Evolutionary conservation across 495 filamentous ascomycete species (phyloP), one percentile per base, ranked within the genome.

Genomic region (Neurospora cerealis): DNA sequence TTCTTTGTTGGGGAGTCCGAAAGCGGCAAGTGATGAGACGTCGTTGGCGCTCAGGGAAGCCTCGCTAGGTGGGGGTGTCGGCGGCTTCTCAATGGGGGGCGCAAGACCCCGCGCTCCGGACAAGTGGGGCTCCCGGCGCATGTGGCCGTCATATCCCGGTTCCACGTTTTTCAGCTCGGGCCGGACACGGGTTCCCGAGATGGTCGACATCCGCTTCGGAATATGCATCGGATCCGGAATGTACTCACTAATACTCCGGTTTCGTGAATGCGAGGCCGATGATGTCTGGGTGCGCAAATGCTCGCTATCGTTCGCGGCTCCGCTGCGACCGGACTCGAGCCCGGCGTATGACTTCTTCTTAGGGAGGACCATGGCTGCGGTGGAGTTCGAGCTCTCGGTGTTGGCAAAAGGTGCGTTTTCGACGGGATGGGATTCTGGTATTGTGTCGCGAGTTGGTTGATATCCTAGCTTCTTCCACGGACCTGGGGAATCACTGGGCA

Each of bases 171-270:
- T 82, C 37, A 84, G 84, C 71, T 86, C 84, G 71, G 69, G 80
- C 75, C 80, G 87, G 78, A 74, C 83, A 78, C 75, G 83, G 71
- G 87, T 83, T 0, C 88, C 89, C 10, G 91, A 91, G 36, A 96
- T 89, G 1, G 91, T 93, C 71, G 93, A 87, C 70, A 92, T 90
- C 32, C 94, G 88, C 74, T 90, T 91, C 0, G 90, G 85, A 69
- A 92, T 86, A 34, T 88, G 85, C 69, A 91, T 84, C 5, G 88
- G 84, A 46, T 93, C 91, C 15, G 94, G 93, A 11, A 90, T 86
- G 80, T 96, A 96, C 75, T 97, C 94, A 81, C 94, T 97, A 37
- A 94, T 83, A 83, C 94, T 97, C 78, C 94, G 87, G 78, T 95
- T 95, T 73, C 92, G 82, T 21, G 76, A 83, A 77, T 82, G 88